These are phyloP conservation scores for Neurospora sp. DNA, from an alignment of 495 filamentous ascomycete species.

Conservation along the genomic window DNA sequence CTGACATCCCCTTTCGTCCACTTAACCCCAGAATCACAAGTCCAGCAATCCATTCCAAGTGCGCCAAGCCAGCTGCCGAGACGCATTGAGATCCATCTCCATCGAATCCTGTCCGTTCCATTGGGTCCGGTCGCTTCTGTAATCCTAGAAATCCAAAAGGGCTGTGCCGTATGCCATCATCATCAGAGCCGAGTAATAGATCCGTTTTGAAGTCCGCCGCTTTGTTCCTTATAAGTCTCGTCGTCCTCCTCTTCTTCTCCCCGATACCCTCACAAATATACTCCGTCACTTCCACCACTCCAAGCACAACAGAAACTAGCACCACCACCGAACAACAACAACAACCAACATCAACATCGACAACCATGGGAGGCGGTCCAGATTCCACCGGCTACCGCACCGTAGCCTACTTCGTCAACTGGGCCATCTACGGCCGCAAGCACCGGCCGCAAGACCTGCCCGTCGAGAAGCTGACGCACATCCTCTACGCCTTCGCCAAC, in stretches of 20 bases:
- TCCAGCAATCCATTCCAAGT: not conserved
- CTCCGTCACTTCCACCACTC: not conserved
- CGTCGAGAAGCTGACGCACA: slow-evolving; percentile 77
- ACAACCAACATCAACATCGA: slow-evolving; percentile 9
- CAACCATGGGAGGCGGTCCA: slow-evolving; percentile 36
- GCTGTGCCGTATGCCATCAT: not conserved
- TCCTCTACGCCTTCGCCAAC: slow-evolving; percentile 69
- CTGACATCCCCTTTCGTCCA: not conserved
- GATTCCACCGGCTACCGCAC: slow-evolving; percentile 42
- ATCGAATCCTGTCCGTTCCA: not conserved
- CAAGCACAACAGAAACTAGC: not conserved
- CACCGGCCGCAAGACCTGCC: slow-evolving; percentile 83
- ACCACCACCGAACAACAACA: not conserved
- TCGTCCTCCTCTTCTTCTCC: not conserved
- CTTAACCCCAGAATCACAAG: not conserved
- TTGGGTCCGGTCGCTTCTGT: not conserved
- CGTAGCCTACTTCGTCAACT: slow-evolving; percentile 83
- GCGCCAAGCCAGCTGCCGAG: not conserved
- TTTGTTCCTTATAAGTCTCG: not conserved
- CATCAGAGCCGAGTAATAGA: not conserved
- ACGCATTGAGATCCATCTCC: not conserved
- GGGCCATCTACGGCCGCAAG: slow-evolving; percentile 88
- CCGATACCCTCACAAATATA: not conserved
- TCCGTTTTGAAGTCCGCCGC: not conserved
- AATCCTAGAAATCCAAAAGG: not conserved